phyloP scores from a whole-genome alignment of 768 basidiomycete species.

The Naganishia randhawae region DNA sequence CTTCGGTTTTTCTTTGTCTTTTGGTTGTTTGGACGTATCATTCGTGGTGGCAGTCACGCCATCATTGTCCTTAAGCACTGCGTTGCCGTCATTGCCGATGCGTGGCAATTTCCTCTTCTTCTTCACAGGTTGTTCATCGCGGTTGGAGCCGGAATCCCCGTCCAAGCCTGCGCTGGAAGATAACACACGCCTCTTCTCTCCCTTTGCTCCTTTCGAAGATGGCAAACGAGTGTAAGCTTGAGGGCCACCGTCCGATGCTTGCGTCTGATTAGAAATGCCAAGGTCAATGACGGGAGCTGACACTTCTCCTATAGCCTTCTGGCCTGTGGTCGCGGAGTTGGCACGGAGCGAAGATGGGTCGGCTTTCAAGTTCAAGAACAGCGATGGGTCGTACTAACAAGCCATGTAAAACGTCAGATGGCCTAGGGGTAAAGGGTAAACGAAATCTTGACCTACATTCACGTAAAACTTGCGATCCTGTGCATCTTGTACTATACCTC shows the following conservation, averaged over 20 bases:
- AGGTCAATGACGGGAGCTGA: not conserved
- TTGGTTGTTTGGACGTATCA: not conserved
- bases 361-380: constrained; percentile 12
- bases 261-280: not conserved
- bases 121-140: not conserved
- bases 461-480: constrained; percentile 57
- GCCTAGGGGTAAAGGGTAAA: not conserved
- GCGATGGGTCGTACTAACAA: constrained; percentile 2
- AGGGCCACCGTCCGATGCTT: not conserved
- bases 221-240: not conserved
- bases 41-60: constrained; percentile 16
- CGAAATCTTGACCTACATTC: not conserved
- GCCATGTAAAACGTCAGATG: not conserved
- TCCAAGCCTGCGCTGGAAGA: not conserved
- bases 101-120: constrained; percentile 9
- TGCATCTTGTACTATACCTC: constrained; percentile 71
- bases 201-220: not conserved
- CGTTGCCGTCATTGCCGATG: constrained; percentile 13
- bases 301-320: too few species aligned
- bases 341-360: not conserved
- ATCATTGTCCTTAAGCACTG: constrained; percentile 1
- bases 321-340: not conserved
- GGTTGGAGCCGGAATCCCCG: not conserved
- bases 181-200: not conserved
- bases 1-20: not conserved